phyloP scores from a whole-genome alignment of 2,329 filamentous ascomycete species.

The Harringtonia lauricola region DNA sequence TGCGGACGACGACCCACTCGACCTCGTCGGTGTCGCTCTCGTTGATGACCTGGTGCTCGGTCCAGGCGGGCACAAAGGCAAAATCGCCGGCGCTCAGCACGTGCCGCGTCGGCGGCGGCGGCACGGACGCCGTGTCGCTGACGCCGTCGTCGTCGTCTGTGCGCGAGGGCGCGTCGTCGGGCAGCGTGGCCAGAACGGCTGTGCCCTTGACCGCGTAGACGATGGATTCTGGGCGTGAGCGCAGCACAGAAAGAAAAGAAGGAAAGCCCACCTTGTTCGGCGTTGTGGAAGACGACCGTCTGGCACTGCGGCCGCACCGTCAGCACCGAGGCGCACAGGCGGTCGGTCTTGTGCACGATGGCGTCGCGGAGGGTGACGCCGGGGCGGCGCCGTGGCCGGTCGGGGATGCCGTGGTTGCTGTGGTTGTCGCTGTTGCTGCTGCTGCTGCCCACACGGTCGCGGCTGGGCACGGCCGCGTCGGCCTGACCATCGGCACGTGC shows the following conservation, averaged over 20 bases:
- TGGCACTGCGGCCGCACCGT: conserved; percentile 50
- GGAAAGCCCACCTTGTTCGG: conserved; percentile 44
- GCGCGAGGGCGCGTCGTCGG: conserved; percentile 23
- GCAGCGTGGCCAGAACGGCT: conserved; percentile 47
- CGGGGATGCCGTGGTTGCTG: conserved; percentile 26
- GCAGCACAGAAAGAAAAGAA: neutral
- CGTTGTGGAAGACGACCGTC: conserved; percentile 58
- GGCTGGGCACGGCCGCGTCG: no score
- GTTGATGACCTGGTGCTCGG: conserved; percentile 61
- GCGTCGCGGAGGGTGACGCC: conserved; percentile 28
- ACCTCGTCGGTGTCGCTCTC: conserved; percentile 44
- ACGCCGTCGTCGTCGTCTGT: conserved; percentile 29
- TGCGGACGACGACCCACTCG: conserved; percentile 55
- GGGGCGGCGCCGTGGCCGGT: conserved; percentile 1
- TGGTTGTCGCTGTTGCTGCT: neutral
- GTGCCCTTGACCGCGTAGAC: conserved; percentile 53
- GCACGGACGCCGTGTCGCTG: conserved; percentile 26
- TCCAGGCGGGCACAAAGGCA: conserved; percentile 57
- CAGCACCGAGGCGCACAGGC: conserved; percentile 59
- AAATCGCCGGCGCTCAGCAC: conserved; percentile 54
- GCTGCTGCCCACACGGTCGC: no score
- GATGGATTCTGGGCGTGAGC: conserved; percentile 44
- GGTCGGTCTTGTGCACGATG: conserved; percentile 52
- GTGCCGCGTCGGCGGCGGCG: conserved; percentile 36
- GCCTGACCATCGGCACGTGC: no score